Base-by-base conservation (phyloP, 495 filamentous ascomycete species). In the Penicillium maclennaniae region DNA sequence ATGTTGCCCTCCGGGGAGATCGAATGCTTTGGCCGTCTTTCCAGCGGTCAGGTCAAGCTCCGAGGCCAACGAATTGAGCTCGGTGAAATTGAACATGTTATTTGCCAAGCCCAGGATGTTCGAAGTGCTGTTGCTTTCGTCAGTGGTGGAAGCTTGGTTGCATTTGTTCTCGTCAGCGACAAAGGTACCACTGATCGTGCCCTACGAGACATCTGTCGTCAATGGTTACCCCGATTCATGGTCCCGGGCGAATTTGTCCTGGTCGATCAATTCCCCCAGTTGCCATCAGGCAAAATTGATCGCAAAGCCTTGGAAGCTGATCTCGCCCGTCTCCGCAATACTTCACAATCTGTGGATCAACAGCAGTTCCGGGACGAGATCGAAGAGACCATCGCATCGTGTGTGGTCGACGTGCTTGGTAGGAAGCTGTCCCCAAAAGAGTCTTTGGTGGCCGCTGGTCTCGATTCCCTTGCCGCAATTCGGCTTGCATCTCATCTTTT, bases 61-160 rank as follows among this genome's bases (percentile, higher is more conserved):
- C 77, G 87, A 20, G 90, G 90, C 2, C 90, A 92, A 63, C 73
- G 90, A 43, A 76, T 95, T 25, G 90, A 95, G 58, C 81, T 95
- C 1, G 89, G 88, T 1, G 90, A 95, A 62, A 77, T 93, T 12
- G 91, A 95, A 59, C 80, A 88, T 49, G 82, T 81, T 15, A 76
- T 87, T 6, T 66, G 81, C 46, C 76, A 78, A 54, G 70, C 80
- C 1, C 62, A 73, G 1, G 77, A 75, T 6, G 76, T 82, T 17
- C 72, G 69, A 36, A 75, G 71, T 43, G 82, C 80, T 6, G 76
- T 85, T 37, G 85, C 80, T 5, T 74, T 78, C 15, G 79, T 93
- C 1, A 70, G 86, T 36, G 68, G 71, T 4, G 77, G 80, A 4
- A 77, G 74, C 7, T 65, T 93, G 23, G 79, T 92, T 28, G 80